phyloP scores from a whole-genome alignment of 1,284 basidiomycete genomes.

The Phellinidium pouzarii region DNA sequence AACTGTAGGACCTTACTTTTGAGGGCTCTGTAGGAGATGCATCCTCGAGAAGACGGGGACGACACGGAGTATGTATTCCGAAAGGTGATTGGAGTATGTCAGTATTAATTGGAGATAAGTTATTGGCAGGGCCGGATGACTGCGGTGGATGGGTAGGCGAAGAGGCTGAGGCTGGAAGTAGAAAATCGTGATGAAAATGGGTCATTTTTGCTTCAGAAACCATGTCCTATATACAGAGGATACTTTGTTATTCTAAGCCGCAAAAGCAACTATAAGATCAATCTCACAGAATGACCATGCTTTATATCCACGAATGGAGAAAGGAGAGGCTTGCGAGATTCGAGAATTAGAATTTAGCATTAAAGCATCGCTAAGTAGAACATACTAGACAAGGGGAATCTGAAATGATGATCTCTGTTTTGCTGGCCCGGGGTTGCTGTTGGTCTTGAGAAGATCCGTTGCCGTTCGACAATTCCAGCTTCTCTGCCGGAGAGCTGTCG shows the following conservation, averaged over 20 bases:
- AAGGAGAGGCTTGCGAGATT: conserved; percentile 3
- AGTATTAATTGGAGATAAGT: background rate
- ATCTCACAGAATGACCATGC: background rate
- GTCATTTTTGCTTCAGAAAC: too few species aligned
- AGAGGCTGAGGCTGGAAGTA: background rate
- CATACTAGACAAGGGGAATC: background rate
- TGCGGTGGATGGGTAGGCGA: background rate
- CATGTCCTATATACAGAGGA: background rate
- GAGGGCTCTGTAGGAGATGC: background rate
- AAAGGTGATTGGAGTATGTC: conserved; percentile 5
- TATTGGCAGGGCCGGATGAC: background rate
- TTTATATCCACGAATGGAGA: conserved; percentile 1
- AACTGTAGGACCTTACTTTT: too few species aligned
- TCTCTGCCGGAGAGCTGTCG: too few species aligned
- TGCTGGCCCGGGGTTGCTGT: too few species aligned
- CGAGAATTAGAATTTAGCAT: background rate
- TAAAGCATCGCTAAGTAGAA: background rate
- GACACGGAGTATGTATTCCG: background rate
- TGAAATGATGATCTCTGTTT: too few species aligned
- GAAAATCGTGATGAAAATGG: background rate
- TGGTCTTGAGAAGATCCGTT: background rate
- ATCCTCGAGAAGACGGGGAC: background rate
- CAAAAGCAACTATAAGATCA: background rate
- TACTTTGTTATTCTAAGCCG: background rate
- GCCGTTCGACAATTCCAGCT: background rate